Evolutionary conservation across 2,329 filamentous ascomycete genomes (phyloP).

Genomic region (Clarireedia paspali): DNA sequence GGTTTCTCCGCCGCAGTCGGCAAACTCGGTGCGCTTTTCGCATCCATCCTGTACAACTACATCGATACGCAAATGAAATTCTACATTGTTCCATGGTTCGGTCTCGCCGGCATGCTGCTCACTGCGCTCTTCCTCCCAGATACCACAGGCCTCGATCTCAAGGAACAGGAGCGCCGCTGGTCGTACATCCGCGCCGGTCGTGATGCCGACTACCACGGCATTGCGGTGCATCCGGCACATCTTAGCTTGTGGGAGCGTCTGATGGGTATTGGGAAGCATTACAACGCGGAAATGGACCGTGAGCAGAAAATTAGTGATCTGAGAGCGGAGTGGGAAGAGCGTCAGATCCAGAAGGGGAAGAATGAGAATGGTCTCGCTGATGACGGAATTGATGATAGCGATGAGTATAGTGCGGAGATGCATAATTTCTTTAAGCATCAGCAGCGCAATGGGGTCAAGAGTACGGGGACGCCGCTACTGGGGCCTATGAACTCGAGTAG

Average conservation of each 20-base stretch:
- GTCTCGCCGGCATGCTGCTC: constrained; percentile 75
- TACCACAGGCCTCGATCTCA: constrained; percentile 90
- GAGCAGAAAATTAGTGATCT: constrained; percentile 80
- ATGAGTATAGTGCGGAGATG: constrained; percentile 21
- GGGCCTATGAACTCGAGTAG: not conserved
- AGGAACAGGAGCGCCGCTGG: constrained; percentile 96
- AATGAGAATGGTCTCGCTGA: constrained; percentile 14
- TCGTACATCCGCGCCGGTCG: constrained; percentile 72
- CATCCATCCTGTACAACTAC: constrained; percentile 90
- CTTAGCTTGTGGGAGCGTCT: constrained; percentile 82
- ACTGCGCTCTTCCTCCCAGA: constrained; percentile 88
- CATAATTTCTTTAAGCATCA: constrained; percentile 19
- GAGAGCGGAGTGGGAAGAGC: constrained; percentile 53
- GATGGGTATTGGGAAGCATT: constrained; percentile 69
- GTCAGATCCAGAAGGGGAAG: constrained; percentile 37
- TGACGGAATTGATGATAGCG: constrained; percentile 7
- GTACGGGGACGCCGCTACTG: not conserved
- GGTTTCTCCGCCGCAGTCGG: constrained; percentile 89
- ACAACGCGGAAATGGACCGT: constrained; percentile 77
- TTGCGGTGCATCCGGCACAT: constrained; percentile 85
- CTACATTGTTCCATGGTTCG: constrained; percentile 92
- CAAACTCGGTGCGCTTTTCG: constrained; percentile 80
- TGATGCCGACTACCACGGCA: constrained; percentile 80
- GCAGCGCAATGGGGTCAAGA: constrained; percentile 1
- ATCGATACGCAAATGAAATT: constrained; percentile 80